Percentiles rank a stretch among this genome's conserved stretches.
Conservation (phyloP, 495 filamentous ascomycete genomes). For the Tuber microsphaerosporum region DNA sequence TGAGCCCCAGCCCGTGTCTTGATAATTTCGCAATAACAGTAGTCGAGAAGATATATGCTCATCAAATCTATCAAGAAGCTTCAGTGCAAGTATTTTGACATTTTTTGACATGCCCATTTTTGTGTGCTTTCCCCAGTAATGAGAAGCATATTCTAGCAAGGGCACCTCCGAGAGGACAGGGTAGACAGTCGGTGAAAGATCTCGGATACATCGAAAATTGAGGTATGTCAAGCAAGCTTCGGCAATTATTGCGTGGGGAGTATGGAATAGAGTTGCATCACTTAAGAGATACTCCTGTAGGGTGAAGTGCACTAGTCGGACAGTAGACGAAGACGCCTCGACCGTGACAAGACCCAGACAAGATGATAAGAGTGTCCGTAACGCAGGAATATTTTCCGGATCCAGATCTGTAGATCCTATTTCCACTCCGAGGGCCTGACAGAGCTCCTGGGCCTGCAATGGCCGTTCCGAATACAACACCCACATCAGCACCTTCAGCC, state of each 20-base stretch:
- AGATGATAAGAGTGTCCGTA: not conserved
- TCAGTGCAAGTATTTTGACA: not conserved
- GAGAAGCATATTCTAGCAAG: not conserved
- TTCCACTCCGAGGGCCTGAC: not conserved
- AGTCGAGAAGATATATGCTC: not conserved
- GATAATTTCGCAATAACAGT: not conserved
- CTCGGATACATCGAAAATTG: not conserved
- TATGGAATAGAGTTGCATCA: not conserved
- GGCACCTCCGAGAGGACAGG: too few relatives aligned
- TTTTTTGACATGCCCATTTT: not conserved
- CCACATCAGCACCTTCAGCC: not conserved
- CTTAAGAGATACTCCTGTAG: not conserved
- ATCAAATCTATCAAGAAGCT: not conserved
- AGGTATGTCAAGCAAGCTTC: not conserved
- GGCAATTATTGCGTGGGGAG: not conserved
- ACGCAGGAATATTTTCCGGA: not conserved
- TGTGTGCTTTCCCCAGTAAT: not conserved
- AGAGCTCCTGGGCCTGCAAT: not conserved
- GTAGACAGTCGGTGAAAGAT: not conserved
- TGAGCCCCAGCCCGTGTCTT: too few relatives aligned
- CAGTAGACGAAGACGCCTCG: not conserved
- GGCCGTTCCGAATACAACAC: not conserved
- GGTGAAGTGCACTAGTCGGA: not conserved
- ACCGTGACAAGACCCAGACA: not conserved
- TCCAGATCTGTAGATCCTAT: not conserved